Evolutionary conservation across 2,329 filamentous ascomycete species (phyloP).

Genomic region (Elsinoe fawcettii): DNA sequence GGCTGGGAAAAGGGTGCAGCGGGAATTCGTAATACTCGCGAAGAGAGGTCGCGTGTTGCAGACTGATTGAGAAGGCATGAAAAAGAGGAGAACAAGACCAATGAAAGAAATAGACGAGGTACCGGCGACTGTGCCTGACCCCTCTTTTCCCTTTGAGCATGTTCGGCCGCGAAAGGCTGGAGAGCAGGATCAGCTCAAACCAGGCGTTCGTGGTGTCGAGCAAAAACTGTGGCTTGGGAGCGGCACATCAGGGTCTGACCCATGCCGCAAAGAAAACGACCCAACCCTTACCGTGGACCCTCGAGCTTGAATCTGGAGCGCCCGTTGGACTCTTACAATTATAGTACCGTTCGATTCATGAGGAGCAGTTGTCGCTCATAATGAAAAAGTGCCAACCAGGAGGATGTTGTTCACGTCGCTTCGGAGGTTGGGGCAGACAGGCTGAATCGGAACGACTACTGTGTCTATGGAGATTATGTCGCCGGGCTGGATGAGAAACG

Average conservation of each 20-base stretch:
- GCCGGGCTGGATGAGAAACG: neutral
- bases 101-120: neutral
- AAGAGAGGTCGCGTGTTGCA: neutral
- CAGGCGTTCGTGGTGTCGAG: constrained; percentile 3
- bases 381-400: neutral
- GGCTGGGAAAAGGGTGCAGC: neutral
- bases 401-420: neutral
- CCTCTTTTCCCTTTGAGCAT: neutral
- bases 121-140: neutral
- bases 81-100: neutral
- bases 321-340: neutral
- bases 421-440: neutral
- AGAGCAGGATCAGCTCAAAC: constrained; percentile 5
- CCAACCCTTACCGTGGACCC: neutral
- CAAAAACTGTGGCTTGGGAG: neutral
- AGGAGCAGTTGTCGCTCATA: neutral
- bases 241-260: constrained; percentile 1
- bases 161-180: neutral
- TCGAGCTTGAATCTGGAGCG: neutral
- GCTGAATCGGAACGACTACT: neutral
- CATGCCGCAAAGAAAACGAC: neutral
- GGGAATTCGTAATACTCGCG: neutral
- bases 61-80: neutral
- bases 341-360: constrained; percentile 4
- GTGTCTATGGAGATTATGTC: neutral